These are phyloP conservation scores for Blastocladiella emersonii DNA, from an alignment of 371 early-diverging fungal species.

Conservation along the genomic window DNA sequence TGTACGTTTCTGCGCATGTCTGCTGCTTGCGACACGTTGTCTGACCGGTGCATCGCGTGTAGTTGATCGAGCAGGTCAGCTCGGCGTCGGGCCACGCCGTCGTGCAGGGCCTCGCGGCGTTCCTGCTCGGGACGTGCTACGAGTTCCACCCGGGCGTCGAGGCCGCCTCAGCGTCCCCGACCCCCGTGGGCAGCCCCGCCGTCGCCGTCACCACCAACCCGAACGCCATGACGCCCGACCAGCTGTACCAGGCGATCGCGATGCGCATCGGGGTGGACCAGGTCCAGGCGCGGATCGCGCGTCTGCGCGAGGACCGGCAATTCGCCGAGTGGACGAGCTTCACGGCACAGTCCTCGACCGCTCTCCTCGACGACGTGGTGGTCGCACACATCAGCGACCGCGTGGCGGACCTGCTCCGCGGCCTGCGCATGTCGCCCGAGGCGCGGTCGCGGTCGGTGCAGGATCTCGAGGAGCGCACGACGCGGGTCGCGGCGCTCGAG, in stretches of 20 bases:
- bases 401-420: neutral
- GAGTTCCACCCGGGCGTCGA: slow-evolving; percentile 61
- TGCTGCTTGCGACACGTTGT: neutral
- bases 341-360: too few relatives aligned
- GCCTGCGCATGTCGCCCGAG: neutral
- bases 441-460: slow-evolving; percentile 19
- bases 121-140: slow-evolving; percentile 66
- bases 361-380: slow-evolving; percentile 26
- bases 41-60: neutral
- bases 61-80: slow-evolving; percentile 74
- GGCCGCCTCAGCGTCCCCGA: slow-evolving; percentile 46
- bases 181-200: slow-evolving; percentile 25
- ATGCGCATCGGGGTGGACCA: slow-evolving; percentile 74
- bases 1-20: slow-evolving; percentile 31
- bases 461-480: slow-evolving; percentile 20
- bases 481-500: neutral
- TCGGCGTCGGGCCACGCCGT: slow-evolving; percentile 64
- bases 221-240: slow-evolving; percentile 16
- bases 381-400: slow-evolving; percentile 1
- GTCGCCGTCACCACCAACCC: neutral
- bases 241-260: slow-evolving; percentile 62
- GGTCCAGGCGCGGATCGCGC: slow-evolving; percentile 59
- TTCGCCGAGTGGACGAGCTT: slow-evolving; percentile 41
- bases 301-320: slow-evolving; percentile 66
- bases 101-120: slow-evolving; percentile 81